Conservation (phyloP, 129 eudicot species). For the Glebionis coronaria region DNA sequence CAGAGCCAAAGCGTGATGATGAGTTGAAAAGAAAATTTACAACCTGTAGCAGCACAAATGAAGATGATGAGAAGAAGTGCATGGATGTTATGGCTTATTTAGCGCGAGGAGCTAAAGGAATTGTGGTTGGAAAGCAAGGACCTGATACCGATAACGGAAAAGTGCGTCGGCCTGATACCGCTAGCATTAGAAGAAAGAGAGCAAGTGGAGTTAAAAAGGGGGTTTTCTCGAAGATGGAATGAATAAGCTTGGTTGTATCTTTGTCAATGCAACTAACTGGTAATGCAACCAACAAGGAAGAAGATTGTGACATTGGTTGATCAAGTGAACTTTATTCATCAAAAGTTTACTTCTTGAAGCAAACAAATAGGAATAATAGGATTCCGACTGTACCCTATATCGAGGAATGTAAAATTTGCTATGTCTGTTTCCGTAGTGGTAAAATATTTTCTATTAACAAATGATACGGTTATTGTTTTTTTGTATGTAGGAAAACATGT, state of each 20-base stretch:
- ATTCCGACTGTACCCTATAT: too few species aligned
- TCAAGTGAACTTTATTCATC: too few species aligned
- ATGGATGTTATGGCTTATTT: constrained; percentile 7
- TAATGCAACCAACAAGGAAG: too few species aligned
- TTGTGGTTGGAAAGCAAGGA: constrained; percentile 13
- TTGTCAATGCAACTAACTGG: too few species aligned
- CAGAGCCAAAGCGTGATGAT: neutral
- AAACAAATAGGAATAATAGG: too few species aligned
- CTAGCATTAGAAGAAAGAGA: constrained; percentile 17
- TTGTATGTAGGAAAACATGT: too few species aligned
- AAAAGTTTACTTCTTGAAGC: too few species aligned
- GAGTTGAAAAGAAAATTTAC: neutral
- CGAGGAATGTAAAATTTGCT: too few species aligned
- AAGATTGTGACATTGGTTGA: too few species aligned
- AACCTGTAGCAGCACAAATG: neutral
- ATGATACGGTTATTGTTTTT: too few species aligned
- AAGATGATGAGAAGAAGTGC: constrained; percentile 8
- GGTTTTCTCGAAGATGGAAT: constrained; percentile 2
- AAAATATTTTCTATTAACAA: too few species aligned
- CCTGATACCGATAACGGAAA: neutral
- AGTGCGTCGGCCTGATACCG: neutral
- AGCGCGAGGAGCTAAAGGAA: constrained; percentile 17
- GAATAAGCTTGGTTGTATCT: constrained; percentile 8
- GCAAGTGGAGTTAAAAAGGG: neutral
- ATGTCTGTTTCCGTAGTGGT: too few species aligned